These are phyloP conservation scores for Dimocarpus longan DNA, from an alignment of 345 rosid species.

Conservation along the genomic window DNA sequence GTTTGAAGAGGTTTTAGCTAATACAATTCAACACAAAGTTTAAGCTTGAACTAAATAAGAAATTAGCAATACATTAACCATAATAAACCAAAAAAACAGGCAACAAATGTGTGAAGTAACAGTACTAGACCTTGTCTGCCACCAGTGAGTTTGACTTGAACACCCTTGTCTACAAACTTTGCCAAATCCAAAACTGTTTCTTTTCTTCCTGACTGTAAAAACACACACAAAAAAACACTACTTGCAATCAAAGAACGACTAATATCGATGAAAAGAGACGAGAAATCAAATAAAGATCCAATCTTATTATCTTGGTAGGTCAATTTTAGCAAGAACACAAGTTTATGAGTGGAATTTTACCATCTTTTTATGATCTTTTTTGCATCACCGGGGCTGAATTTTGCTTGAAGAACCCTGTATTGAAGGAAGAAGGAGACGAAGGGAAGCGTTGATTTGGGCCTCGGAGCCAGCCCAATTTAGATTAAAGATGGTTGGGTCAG, in stretches of 20 bases:
- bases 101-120: neutral
- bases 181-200: slow-evolving; percentile 97
- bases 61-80: neutral
- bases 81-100: neutral
- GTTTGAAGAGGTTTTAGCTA: neutral
- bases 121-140: slow-evolving; percentile 81
- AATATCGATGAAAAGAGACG: neutral
- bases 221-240: slow-evolving; percentile 6
- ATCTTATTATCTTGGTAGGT: neutral
- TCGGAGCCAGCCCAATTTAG: neutral
- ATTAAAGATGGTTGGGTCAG: neutral
- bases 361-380: slow-evolving; percentile 13
- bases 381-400: neutral
- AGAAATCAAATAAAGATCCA: neutral
- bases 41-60: neutral
- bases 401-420: slow-evolving; percentile 4
- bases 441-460: neutral
- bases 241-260: neutral
- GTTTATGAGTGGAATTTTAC: neutral
- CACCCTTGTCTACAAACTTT: slow-evolving; percentile 97
- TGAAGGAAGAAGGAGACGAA: neutral
- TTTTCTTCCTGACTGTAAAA: slow-evolving; percentile 80
- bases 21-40: neutral
- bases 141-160: slow-evolving; percentile 95
- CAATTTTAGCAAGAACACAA: neutral